These are phyloP conservation scores for Gracilariopsis chorda DNA, from an alignment of 23 red algal genomes.

Conservation along the genomic window DNA sequence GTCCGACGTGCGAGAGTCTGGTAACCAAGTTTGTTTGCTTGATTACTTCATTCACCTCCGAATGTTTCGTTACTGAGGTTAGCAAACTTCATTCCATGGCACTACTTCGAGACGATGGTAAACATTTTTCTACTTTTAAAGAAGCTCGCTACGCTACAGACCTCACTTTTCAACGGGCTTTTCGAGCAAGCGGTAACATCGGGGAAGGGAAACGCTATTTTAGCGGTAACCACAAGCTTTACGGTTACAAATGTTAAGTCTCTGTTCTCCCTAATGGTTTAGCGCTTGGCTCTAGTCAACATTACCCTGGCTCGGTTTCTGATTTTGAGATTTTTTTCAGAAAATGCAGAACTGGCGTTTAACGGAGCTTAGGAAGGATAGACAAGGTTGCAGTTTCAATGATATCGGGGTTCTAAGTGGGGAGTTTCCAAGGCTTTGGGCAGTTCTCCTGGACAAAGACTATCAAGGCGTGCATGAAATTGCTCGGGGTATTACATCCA, in stretches of 20 bases:
- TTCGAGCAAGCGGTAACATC: neutral
- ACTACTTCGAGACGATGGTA: neutral
- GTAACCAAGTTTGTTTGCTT: neutral
- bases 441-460: neutral
- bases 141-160: neutral
- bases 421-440: too few relatives aligned
- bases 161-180: neutral
- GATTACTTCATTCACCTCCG: neutral
- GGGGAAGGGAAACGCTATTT: neutral
- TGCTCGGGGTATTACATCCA: neutral
- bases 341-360: neutral
- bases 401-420: too few relatives aligned
- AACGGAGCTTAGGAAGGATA: neutral
- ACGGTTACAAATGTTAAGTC: neutral
- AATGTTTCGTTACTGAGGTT: neutral
- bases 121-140: neutral
- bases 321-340: neutral
- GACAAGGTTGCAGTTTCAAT: neutral
- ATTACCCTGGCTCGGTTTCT: neutral
- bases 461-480: neutral
- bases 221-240: neutral
- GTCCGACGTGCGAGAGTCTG: neutral
- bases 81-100: neutral
- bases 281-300: neutral
- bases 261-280: neutral